Conservation (phyloP, 2,329 filamentous ascomycete genomes). For the Cytospora paraplurivora region DNA sequence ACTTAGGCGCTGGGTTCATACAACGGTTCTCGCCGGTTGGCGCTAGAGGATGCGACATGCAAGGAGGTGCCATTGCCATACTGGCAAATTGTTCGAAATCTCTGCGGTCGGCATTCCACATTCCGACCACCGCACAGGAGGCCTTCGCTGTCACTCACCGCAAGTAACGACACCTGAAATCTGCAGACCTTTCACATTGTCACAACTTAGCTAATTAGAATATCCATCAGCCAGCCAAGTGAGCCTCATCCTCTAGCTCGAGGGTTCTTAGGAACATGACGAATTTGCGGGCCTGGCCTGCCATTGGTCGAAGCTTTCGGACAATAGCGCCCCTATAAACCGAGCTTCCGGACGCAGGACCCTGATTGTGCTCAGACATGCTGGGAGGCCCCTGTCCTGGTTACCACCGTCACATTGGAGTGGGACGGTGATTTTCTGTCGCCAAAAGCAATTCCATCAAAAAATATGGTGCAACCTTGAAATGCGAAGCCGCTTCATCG, state of each 20-base stretch:
- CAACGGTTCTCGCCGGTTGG: background rate
- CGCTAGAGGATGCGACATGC: background rate
- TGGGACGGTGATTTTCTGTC: conserved; percentile 18
- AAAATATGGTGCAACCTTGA: too few relatives aligned
- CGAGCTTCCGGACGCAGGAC: conserved; percentile 7
- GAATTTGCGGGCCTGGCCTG: too few relatives aligned
- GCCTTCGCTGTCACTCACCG: background rate
- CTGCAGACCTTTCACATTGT: too few relatives aligned
- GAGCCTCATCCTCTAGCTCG: conserved; percentile 15
- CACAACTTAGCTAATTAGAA: too few relatives aligned
- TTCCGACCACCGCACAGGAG: background rate
- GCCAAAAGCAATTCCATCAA: background rate
- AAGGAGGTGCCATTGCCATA: background rate
- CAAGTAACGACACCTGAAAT: background rate
- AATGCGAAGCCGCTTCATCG: background rate
- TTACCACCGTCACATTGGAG: conserved; percentile 11
- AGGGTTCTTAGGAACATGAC: background rate
- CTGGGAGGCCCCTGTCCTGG: conserved; percentile 17
- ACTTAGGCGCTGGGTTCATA: too few relatives aligned
- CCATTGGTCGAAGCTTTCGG: conserved; percentile 18
- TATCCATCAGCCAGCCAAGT: background rate
- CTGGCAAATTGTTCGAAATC: background rate
- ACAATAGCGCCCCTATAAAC: conserved; percentile 10
- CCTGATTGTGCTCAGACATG: conserved; percentile 1
- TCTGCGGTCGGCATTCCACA: background rate